Evolutionary conservation across 176 grass and related monocot species (phyloP), one percentile per base, ranked within the genome.

Genomic region (Carex kokanica): DNA sequence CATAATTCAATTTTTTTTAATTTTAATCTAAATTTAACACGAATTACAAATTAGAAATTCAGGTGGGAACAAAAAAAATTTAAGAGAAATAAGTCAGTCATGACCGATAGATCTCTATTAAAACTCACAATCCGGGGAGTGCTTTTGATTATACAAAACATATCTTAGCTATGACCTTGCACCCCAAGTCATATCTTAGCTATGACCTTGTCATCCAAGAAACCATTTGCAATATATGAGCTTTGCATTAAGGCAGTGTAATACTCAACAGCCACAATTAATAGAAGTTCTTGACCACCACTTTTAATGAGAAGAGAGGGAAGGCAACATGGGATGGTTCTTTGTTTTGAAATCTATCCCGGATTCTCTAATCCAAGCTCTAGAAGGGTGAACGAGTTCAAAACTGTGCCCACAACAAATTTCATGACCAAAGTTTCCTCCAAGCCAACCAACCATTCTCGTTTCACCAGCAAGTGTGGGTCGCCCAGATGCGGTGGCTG

Each of bases 361-460:
- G 31, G 4, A 58, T 4, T 23, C 56, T 45, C 17, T 25, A 85
- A 32, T 24, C 65, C 68, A 9, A 43, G 36, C 21, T 17, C 65
- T 16, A 74, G 54, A 71, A 17, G 27, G 18, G 34, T 68, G 4
- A 88, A 80, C 29, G 6, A 45, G 60, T 21, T 88, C 18, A n/a
- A 61, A 17, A 45, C 53, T 17, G 60, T 69, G 3, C 64, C 62
- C 16, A 71, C 63, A 15, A 67, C 74, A 6, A 68, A 68, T 25
- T 20, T 24, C n/a, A 80, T 84, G 47, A 79, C 82, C 20, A 88
- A 47, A 49, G 87, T 52, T 43, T 41, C 74, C 0, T 59, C 82
- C 4, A 88, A 84, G 54, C 87, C 87, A 23, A 85, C 82, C 13
- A 88, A 88, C 61, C 86, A 83, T 40, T 87, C 80, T 36, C 71